Evolutionary conservation across 495 filamentous ascomycete genomes (phyloP), one percentile per base, ranked within the genome.

Genomic region (Neurospora sp.): DNA sequence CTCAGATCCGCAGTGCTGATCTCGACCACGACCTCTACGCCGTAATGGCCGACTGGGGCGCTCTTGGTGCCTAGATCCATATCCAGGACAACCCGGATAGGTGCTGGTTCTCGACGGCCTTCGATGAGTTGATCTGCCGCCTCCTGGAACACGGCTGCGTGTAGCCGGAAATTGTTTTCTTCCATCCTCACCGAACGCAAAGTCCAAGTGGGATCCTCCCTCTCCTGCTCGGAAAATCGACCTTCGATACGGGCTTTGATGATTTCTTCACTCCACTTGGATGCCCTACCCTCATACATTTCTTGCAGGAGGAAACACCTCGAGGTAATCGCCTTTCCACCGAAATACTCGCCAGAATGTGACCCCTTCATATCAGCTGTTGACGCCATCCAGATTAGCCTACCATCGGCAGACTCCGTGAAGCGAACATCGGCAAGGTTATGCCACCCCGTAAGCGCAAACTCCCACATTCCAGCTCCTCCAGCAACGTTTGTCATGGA

Each of bases 241-340:
- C 89, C 91, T 79, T 97, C 95, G 70, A 97, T 90, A 72, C 89
- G 89, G 10, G 95, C 95, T 80, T 93, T 95, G 31, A 88, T 87
- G 35, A 97, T 85, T 74, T 99, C 96, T 82, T 99, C 96, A 8
- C 89, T 89, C 76, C 93, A 89, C 53, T 91, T 91, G 65, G 83
- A 82, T 7, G 92, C 92, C 74, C 87, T 95, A 12, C 90, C 91
- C 78, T 97, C 92, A 78, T 97, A 96, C 35, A 88, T 84, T 31
- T 91, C 91, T 59, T 89, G 86, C 20, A 97, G 87, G 40, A 90
- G 81, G 74, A 91, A 89, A 59, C 87, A 88, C 12, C 89, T 85
- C 5, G 85, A 86, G 16, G 88, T 86, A 38, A 82, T 81, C 38
- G 83, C 84, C 17, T 82, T 81, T 76, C 79, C 86, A 8, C 85